A percentile compares a stretch with the other conserved stretches of the same genome.
Evolutionary conservation across 495 filamentous ascomycete species (phyloP).

Genomic region (Immersiella caudata): DNA sequence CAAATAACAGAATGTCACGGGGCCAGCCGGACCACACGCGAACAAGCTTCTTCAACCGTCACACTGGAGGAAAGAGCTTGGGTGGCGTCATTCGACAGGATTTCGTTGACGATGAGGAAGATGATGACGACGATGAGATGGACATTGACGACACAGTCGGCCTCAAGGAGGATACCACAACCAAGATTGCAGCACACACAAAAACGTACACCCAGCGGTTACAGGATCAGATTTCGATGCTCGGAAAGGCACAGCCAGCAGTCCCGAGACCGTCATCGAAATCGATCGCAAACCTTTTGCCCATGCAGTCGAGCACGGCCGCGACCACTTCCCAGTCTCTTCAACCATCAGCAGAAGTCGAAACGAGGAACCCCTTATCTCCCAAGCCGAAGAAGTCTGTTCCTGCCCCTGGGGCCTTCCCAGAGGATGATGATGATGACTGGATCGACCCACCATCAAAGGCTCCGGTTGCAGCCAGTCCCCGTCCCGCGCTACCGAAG

Average conservation of each 20-base stretch:
- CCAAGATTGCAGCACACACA: constrained; percentile 59
- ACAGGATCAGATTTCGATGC: constrained; percentile 90
- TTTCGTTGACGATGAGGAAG: constrained; percentile 49
- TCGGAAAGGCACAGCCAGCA: constrained; percentile 74
- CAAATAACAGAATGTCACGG: constrained; percentile 76
- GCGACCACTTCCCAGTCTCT: constrained; percentile 12
- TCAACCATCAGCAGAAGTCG: constrained; percentile 59
- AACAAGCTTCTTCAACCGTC: constrained; percentile 65
- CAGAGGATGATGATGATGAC: constrained; percentile 72
- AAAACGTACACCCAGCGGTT: constrained; percentile 90
- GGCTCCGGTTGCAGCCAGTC: constrained; percentile 34
- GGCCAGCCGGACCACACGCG: constrained; percentile 76
- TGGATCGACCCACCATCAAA: constrained; percentile 72
- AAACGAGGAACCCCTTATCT: constrained; percentile 31
- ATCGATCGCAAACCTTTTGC: constrained; percentile 60
- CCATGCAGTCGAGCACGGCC: constrained; percentile 34
- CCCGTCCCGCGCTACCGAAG: constrained; percentile 55
- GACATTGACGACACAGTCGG: constrained; percentile 53
- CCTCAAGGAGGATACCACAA: constrained; percentile 39
- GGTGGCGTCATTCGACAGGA: constrained; percentile 46
- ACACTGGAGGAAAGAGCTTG: constrained; percentile 63
- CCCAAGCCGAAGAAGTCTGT: constrained; percentile 37
- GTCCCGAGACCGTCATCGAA: constrained; percentile 64
- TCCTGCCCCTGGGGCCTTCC: constrained; percentile 55
- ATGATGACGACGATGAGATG: constrained; percentile 61